Evolutionary conservation across 352 stramenopile genomes (phyloP), one percentile per base, ranked within the genome.

Genomic region (Phytopythium oedochilum): DNA sequence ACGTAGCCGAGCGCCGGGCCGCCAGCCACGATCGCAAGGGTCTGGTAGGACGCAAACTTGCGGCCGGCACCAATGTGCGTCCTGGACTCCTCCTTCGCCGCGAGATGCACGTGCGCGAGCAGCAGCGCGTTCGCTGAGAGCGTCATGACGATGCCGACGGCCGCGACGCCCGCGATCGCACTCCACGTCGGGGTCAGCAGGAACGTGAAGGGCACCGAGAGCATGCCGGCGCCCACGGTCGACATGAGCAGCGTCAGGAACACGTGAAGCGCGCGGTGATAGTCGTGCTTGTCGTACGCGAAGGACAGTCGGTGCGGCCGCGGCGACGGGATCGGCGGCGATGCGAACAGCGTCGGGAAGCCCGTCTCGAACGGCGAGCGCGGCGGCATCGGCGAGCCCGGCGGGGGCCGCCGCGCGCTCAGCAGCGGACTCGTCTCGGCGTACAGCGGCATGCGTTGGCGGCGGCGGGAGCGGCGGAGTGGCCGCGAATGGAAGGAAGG

Each of bases 191-290:
- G 66, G 31, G 81, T 61, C 17, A 84, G 54, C 25, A 86, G 45
- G 52, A 92, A 92, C 34, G 78, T 86, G 64, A 86, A 92, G 17
- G 82, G 78, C 46, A 92, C 63, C 0, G 73, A 78, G 15, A 92
- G 64, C 75, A 89, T 79, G 20, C 82, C 82, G 17, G 75, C 78
- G 38, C 82, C 82, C 25, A 89, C 76, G 22, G 84, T 83, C 40
- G 78, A 89, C 73, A 89, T 86, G 60, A 88, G 79, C 58, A 92
- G 71, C 52, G 75, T 88, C 23, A 88, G 64, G 60, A 89, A 86
- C n/a, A 90, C 79, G 63, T 82, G 73, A 55, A 86, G 60, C 20
- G 82, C 63, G 25, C 72, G 72, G 35, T 72, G 64, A 29, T 49
- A 49, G n/a, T 64, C 44, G 52, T 78, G 53, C 26, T 64, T 60